phyloP scores from a whole-genome alignment of 495 filamentous ascomycete species.

The Staphylotrichum longicolle region DNA sequence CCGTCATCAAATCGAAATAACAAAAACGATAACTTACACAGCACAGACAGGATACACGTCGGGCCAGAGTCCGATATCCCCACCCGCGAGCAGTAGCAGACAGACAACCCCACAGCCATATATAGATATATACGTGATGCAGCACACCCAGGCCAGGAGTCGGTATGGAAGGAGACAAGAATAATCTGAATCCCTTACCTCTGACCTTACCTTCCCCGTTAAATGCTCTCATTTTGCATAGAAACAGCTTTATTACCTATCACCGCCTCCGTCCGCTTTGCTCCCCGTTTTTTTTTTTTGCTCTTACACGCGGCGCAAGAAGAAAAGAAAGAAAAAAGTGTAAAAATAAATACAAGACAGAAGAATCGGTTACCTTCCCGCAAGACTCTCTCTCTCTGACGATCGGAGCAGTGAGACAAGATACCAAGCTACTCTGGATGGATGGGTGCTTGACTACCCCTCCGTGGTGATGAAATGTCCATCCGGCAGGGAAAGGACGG shows the following conservation, averaged over 20 bases:
- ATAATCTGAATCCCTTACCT: conserved; percentile 55
- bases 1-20: too few relatives aligned
- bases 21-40: too few relatives aligned
- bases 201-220: conserved; percentile 59
- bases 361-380: conserved; percentile 27
- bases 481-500: too few relatives aligned
- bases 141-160: conserved; percentile 29
- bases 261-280: neutral
- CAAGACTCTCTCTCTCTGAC: conserved; percentile 1
- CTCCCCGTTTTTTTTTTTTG: conserved; percentile 1
- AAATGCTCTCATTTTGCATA: conserved; percentile 17
- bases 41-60: too few relatives aligned
- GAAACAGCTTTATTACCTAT: conserved; percentile 4
- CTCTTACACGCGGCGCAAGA: conserved; percentile 6
- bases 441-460: too few relatives aligned
- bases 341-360: conserved; percentile 23
- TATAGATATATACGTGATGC: too few relatives aligned
- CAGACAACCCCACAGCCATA: too few relatives aligned
- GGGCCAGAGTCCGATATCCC: too few relatives aligned
- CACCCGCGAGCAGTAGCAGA: too few relatives aligned
- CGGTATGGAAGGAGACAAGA: conserved; percentile 28
- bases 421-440: too few relatives aligned
- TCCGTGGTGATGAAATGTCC: too few relatives aligned
- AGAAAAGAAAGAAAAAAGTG: neutral
- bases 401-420: too few relatives aligned